Conservation (phyloP, 352 stramenopile species). For the Thraustotheca clavata region DNA sequence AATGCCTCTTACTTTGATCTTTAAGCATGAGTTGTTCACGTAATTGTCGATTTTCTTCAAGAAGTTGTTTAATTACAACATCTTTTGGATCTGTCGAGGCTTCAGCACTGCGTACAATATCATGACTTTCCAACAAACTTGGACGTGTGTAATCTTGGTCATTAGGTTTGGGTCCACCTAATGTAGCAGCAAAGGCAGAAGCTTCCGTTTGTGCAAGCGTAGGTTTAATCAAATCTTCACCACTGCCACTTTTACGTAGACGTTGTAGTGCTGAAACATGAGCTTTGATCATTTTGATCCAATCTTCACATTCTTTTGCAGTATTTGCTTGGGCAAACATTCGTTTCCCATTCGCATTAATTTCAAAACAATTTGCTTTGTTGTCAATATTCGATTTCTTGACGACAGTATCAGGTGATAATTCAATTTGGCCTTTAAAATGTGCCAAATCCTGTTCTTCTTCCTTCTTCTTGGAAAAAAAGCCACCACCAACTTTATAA, state of each 20-base stretch:
- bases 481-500: conserved; percentile 79
- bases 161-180: conserved; percentile 24
- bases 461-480: conserved; percentile 80
- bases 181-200: conserved; percentile 23
- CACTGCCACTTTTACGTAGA: conserved; percentile 34
- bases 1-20: conserved; percentile 33
- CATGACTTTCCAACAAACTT: conserved; percentile 74
- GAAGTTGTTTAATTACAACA: conserved; percentile 77
- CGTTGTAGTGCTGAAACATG: conserved; percentile 67
- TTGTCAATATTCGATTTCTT: conserved; percentile 80
- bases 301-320: conserved; percentile 77
- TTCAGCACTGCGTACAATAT: conserved; percentile 71
- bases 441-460: conserved; percentile 58
- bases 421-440: conserved; percentile 71
- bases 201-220: conserved; percentile 8
- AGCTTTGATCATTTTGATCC: conserved; percentile 74
- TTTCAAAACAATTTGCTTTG: conserved; percentile 82
- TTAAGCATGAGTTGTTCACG: conserved; percentile 72
- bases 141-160: conserved; percentile 71
- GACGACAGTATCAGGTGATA: conserved; percentile 71
- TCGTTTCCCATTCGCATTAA: conserved; percentile 70
- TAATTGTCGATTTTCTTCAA: conserved; percentile 73
- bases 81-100: conserved; percentile 80
- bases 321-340: conserved; percentile 82
- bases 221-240: conserved; percentile 40